Conservation (phyloP, 1,284 basidiomycete genomes). For the Sporisorium exsertum region DNA sequence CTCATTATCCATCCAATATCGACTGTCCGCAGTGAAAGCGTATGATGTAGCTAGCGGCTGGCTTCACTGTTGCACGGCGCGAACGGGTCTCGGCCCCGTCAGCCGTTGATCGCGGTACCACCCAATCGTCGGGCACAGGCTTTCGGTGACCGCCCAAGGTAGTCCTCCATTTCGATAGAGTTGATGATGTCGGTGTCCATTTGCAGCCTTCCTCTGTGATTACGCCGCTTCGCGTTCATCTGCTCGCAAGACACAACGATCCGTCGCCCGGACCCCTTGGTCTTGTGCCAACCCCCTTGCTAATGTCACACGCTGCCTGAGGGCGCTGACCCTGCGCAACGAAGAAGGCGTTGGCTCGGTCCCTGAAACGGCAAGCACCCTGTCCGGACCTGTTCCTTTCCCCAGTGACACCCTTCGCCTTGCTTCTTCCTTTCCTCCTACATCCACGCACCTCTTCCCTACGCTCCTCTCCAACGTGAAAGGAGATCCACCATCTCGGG, state of each 20-base stretch:
- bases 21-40: neutral
- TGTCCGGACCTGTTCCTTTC: neutral
- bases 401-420: neutral
- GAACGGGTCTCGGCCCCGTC: neutral
- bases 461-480: neutral
- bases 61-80: neutral
- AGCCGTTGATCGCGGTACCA: neutral
- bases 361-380: constrained; percentile 1
- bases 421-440: neutral
- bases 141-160: neutral
- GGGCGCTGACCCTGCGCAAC: neutral
- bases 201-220: neutral
- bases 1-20: neutral
- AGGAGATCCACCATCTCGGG: neutral
- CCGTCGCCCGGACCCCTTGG: neutral
- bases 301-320: neutral
- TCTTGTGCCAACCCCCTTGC: neutral
- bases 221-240: neutral
- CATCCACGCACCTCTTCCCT: neutral
- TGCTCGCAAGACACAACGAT: neutral
- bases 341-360: constrained; percentile 2
- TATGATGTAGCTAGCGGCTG: too few relatives aligned
- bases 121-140: neutral
- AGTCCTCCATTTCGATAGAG: neutral
- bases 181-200: neutral